Evolutionary conservation across 192 early-diverging fungal genomes (phyloP).

Genomic region (Podila epigama): DNA sequence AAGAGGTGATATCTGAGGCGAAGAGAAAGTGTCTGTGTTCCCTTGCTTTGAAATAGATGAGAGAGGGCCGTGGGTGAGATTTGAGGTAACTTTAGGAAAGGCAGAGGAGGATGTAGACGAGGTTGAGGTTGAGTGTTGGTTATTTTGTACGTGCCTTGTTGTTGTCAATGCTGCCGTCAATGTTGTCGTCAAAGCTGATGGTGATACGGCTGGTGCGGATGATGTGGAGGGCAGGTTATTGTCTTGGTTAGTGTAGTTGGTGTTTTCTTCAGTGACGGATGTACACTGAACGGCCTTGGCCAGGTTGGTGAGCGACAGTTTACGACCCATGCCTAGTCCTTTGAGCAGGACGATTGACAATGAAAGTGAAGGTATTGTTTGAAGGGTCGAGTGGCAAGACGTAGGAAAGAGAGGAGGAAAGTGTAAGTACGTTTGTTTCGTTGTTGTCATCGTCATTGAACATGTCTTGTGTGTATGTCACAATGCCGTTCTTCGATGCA

Average conservation of each 20-base stretch:
- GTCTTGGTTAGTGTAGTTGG: no score
- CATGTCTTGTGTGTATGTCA: neutral
- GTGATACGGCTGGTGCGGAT: no score
- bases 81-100: neutral
- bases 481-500: neutral
- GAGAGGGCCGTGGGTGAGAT: neutral
- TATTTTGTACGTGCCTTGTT: neutral
- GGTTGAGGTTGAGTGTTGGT: neutral
- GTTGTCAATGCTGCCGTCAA: no score
- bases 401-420: neutral
- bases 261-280: neutral
- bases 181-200: no score
- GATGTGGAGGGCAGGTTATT: no score
- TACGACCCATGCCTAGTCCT: conserved; percentile 35
- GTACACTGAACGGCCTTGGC: conserved; percentile 19
- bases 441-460: conserved; percentile 11
- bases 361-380: neutral
- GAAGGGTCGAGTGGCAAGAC: neutral
- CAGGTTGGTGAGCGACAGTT: conserved; percentile 29
- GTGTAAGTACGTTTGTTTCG: neutral
- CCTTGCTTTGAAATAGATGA: neutral
- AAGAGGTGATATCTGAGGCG: neutral
- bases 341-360: conserved; percentile 13
- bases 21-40: neutral
- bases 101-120: no score